These are phyloP conservation scores for Cyclotella cryptica DNA, from an alignment of 108 stramenopile genomes.

Conservation along the genomic window DNA sequence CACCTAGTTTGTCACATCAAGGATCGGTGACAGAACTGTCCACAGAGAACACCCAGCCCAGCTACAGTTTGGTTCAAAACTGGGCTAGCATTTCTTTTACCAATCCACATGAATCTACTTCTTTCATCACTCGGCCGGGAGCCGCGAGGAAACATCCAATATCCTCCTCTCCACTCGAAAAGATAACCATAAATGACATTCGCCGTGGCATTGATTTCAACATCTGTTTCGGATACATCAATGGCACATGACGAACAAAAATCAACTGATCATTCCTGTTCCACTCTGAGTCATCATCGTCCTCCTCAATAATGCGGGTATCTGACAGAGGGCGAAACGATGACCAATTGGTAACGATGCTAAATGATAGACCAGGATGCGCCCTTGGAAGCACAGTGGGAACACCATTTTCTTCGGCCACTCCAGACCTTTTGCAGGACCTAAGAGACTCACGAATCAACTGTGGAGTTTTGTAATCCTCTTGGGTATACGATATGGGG, in stretches of 20 bases:
- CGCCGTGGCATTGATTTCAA: conserved; percentile 37
- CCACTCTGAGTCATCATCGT: conserved; percentile 10
- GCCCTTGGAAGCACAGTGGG: conserved; percentile 35
- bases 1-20: no score
- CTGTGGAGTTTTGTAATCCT: conserved; percentile 39
- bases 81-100: conserved; percentile 43
- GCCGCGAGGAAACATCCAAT: conserved; percentile 46
- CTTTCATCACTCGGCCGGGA: conserved; percentile 30
- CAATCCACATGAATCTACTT: conserved; percentile 49
- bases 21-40: no score
- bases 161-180: conserved; percentile 46
- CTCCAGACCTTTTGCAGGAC: conserved; percentile 40
- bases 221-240: conserved; percentile 39
- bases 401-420: conserved; percentile 9
- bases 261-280: conserved; percentile 4
- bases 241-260: conserved; percentile 46
- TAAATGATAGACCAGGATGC: conserved; percentile 34
- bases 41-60: no score
- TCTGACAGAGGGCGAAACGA: conserved; percentile 27
- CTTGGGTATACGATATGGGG: conserved; percentile 41
- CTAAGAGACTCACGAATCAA: conserved; percentile 44
- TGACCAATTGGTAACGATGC: conserved; percentile 51
- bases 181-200: conserved; percentile 49
- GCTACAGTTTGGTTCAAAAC: conserved; percentile 24
- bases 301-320: neutral